Base-by-base conservation (phyloP, 1,284 basidiomycete genomes). In the Trametes versicolor region DNA sequence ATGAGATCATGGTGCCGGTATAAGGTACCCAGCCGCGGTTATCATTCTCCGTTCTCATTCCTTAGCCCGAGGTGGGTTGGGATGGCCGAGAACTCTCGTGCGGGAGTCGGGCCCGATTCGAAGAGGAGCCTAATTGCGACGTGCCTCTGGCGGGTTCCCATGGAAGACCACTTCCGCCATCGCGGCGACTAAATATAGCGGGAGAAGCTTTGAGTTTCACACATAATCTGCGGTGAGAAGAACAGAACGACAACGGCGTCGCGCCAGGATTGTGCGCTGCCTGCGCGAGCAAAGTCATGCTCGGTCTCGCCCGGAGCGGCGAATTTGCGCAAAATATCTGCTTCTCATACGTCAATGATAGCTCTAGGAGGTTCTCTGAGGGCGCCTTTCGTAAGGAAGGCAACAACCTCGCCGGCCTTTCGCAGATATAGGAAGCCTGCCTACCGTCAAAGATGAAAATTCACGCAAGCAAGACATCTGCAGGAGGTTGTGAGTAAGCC, bases 111-210 rank as follows among this genome's bases (percentile, higher is more conserved):
- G 4, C 34, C 3, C 17, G 34, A 39, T 21, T 12, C 34, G 5
- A n/a, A n/a, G 21, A 58, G 25, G 19, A n/a, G 45, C 34, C 23
- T 36, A 19, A 50, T 25, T 27, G 47, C 25, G 37, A 39, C 27
- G 47, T 23, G 23, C 29, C 39, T 63, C 58, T 60, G 43, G 65
- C 63, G 58, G 63, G 54, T 67, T 69, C 68, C 65, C 68, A 69
- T 69, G 63, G 4, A 29, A 25, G 17, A 25, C 50, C 41, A 32
- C 37, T 52, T 58, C 63, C 55, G 50, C 41, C 5, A 36, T 57
- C 50, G 29, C 29, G 45, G 34, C 29, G 39, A 15, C 34, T 56
- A 59, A 17, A 57, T 50, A 62, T 57, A 47, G 52, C 34, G 39
- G 21, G 34, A 51, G 51, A 25, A 10, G 36, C 37, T 27, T 27